phyloP scores from a whole-genome alignment of 1,284 basidiomycete species.

The Sporisorium iseilematis-ciliati region DNA sequence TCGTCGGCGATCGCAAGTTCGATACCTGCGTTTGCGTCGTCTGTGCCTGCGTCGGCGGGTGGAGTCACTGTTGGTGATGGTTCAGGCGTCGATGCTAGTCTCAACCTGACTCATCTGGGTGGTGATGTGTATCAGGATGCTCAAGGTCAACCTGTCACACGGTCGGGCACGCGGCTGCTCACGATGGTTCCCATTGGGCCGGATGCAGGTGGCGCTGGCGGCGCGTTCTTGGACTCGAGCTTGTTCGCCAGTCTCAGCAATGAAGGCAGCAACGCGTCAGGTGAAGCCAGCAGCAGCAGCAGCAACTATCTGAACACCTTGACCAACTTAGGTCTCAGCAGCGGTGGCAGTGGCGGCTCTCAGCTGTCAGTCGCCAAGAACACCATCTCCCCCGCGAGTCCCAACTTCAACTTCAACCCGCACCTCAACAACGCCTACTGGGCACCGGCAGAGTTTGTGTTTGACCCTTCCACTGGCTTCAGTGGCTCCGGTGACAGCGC shows the following conservation, averaged over 20 bases:
- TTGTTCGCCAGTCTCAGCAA: conserved; percentile 16
- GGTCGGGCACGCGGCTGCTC: conserved; percentile 51
- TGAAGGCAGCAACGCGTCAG: not conserved
- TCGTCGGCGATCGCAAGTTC: conserved; percentile 13
- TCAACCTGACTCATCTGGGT: conserved; percentile 53
- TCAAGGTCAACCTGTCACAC: conserved; percentile 49
- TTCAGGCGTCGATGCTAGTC: not conserved
- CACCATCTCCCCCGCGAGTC: conserved; percentile 30
- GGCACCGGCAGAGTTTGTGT: conserved; percentile 39
- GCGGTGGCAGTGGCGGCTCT: not conserved
- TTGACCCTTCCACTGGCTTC: conserved; percentile 7
- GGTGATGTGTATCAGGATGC: conserved; percentile 58
- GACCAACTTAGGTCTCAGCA: conserved; percentile 11
- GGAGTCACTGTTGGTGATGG: not conserved
- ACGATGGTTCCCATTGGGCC: conserved; percentile 55
- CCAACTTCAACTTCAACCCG: conserved; percentile 57
- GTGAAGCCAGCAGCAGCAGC: conserved; percentile 1
- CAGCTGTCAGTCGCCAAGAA: conserved; percentile 42
- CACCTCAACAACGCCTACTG: conserved; percentile 57
- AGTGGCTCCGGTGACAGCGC: not conserved
- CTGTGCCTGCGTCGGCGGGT: conserved; percentile 11
- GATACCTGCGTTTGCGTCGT: conserved; percentile 7
- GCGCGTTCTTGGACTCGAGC: conserved; percentile 36
- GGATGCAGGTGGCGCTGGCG: conserved; percentile 18
- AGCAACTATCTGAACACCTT: conserved; percentile 17